Conservation (phyloP, 163 green algal genomes). For the Prototheca wickerhamii region DNA sequence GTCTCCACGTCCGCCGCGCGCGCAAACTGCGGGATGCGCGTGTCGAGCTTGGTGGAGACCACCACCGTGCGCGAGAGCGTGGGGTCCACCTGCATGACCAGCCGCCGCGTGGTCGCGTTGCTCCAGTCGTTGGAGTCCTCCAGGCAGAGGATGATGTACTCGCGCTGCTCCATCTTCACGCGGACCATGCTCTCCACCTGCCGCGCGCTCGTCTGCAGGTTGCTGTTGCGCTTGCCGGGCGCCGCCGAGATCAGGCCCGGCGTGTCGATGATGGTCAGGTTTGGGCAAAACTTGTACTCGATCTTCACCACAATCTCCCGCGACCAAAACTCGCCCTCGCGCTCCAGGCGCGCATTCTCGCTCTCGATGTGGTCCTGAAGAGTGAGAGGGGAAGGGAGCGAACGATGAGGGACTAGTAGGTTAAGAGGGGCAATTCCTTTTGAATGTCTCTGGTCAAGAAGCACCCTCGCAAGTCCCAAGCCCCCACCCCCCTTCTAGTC, state of each 20-base stretch:
- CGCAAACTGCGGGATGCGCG: conserved; percentile 86
- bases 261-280: conserved; percentile 97
- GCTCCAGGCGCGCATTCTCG: conserved; percentile 85
- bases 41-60: conserved; percentile 95
- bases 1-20: conserved; percentile 73
- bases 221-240: conserved; percentile 70
- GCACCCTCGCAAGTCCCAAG: background rate
- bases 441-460: background rate
- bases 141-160: conserved; percentile 94
- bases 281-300: conserved; percentile 93
- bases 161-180: conserved; percentile 71
- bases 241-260: conserved; percentile 86
- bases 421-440: background rate
- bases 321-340: conserved; percentile 78
- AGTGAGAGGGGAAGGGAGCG: background rate
- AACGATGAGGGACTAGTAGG: background rate
- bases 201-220: conserved; percentile 55
- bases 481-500: background rate
- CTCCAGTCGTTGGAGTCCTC: conserved; percentile 92
- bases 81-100: conserved; percentile 91
- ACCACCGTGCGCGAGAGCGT: conserved; percentile 81
- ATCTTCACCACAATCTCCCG: conserved; percentile 92
- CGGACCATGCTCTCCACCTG: conserved; percentile 84
- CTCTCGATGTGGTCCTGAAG: conserved; percentile 84
- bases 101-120: conserved; percentile 83